Percentiles rank a stretch among this genome's conserved stretches.
These are phyloP conservation scores for Volvox carteri DNA, from an alignment of 163 green algal species.

Conservation along the genomic window DNA sequence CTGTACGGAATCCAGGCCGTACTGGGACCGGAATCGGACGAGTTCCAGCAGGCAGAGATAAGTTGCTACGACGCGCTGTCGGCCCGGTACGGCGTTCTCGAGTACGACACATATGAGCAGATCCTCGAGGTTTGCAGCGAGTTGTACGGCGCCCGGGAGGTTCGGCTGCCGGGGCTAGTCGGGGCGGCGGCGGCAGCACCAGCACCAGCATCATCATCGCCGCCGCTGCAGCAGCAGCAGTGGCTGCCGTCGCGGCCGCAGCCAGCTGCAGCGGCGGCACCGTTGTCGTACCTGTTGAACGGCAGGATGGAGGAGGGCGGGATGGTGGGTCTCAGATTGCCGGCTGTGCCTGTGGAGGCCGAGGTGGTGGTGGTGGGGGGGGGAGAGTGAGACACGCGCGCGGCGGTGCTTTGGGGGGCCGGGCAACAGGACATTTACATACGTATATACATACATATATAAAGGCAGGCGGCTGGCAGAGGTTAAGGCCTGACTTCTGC, in stretches of 20 bases:
- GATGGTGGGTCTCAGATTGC: background rate
- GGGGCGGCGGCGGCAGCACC: background rate
- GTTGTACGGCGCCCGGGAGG: background rate
- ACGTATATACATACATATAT: too few relatives aligned
- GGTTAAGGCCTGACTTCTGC: too few relatives aligned
- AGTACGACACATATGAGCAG: conserved; percentile 45
- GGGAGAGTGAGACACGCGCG: too few relatives aligned
- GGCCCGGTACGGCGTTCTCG: conserved; percentile 31
- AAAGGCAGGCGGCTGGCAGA: too few relatives aligned
- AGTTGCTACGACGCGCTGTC: conserved; percentile 19
- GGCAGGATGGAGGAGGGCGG: background rate
- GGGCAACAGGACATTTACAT: too few relatives aligned
- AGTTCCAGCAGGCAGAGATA: conserved; percentile 9
- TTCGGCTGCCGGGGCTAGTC: background rate
- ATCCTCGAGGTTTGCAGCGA: background rate
- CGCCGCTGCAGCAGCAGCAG: too few relatives aligned
- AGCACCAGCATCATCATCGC: background rate
- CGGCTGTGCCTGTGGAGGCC: conserved; percentile 15
- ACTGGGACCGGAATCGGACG: background rate
- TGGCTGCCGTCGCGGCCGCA: background rate
- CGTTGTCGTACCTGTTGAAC: background rate
- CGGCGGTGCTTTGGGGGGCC: too few relatives aligned
- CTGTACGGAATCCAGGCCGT: background rate
- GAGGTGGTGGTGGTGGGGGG: conserved; percentile 13
- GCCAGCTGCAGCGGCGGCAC: background rate